These are phyloP conservation scores for Panicum virgatum DNA, from an alignment of 202 grass and related monocot genomes.

Conservation along the genomic window DNA sequence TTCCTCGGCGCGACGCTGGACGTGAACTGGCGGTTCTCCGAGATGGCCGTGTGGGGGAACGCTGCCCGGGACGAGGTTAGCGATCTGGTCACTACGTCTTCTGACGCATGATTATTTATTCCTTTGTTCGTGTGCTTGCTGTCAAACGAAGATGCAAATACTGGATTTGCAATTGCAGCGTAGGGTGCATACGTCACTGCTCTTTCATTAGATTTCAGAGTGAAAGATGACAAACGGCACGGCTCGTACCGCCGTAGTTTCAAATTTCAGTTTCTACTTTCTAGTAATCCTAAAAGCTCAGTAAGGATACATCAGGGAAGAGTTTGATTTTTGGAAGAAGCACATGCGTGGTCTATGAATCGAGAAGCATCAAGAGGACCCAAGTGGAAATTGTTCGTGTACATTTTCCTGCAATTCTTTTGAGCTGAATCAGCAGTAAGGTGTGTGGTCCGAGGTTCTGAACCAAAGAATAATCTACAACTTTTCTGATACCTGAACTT, in stretches of 20 bases:
- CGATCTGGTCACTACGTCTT: not conserved
- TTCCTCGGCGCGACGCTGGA: slow-evolving; percentile 37
- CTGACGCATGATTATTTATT: not conserved
- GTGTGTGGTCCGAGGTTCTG: not conserved
- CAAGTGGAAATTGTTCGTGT: not conserved
- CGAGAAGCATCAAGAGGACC: too few relatives aligned
- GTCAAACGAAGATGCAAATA: not conserved
- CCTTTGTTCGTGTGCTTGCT: not conserved
- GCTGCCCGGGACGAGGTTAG: slow-evolving; percentile 36
- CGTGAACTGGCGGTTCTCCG: slow-evolving; percentile 24
- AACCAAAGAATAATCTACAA: not conserved
- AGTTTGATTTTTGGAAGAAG: not conserved
- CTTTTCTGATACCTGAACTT: not conserved
- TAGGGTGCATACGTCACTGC: not conserved
- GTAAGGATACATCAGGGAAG: not conserved
- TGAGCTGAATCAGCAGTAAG: not conserved
- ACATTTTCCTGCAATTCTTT: not conserved
- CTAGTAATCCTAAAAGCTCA: not conserved
- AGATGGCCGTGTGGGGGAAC: slow-evolving; percentile 38
- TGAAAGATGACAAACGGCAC: not conserved
- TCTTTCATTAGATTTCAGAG: not conserved
- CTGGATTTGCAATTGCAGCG: not conserved
- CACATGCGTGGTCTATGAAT: not conserved
- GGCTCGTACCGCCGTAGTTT: not conserved
- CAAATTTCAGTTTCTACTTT: not conserved